Evolutionary conservation across 306 rosid species (phyloP).

Genomic region (Castanea crenata): DNA sequence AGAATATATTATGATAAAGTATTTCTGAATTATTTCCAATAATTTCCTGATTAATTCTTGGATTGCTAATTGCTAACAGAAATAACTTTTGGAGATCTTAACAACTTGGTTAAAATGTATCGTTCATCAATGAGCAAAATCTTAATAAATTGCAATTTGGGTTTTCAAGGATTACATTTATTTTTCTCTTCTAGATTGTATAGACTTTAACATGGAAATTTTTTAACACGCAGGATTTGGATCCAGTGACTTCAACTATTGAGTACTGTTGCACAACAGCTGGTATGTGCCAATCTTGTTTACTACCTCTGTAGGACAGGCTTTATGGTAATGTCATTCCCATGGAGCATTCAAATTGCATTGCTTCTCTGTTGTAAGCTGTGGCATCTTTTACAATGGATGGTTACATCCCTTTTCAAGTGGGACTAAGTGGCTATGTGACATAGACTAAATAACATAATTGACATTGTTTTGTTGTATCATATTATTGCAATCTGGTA

Average conservation of each 20-base stretch:
- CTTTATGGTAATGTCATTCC: slow-evolving; percentile 8
- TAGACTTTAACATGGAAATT: neutral
- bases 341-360: neutral
- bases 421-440: slow-evolving; percentile 13
- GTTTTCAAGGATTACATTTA: neutral
- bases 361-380: neutral
- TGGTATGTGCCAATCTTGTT: slow-evolving; percentile 52
- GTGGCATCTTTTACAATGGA: slow-evolving; percentile 4
- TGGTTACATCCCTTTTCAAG: neutral
- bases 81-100: too few relatives aligned
- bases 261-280: slow-evolving; percentile 87
- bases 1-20: too few relatives aligned
- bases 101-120: too few relatives aligned
- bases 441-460: neutral
- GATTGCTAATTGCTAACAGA: too few relatives aligned
- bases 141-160: neutral
- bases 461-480: neutral
- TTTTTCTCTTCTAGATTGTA: neutral
- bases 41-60: too few relatives aligned
- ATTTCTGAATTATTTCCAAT: too few relatives aligned
- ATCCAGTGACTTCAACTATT: slow-evolving; percentile 72
- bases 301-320: neutral
- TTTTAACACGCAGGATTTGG: slow-evolving; percentile 57
- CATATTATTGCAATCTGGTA: neutral
- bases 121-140: too few relatives aligned